Percentiles rank a stretch among this genome's conserved stretches.
Conservation (phyloP, 495 filamentous ascomycete species). For the Tuber indicum region DNA sequence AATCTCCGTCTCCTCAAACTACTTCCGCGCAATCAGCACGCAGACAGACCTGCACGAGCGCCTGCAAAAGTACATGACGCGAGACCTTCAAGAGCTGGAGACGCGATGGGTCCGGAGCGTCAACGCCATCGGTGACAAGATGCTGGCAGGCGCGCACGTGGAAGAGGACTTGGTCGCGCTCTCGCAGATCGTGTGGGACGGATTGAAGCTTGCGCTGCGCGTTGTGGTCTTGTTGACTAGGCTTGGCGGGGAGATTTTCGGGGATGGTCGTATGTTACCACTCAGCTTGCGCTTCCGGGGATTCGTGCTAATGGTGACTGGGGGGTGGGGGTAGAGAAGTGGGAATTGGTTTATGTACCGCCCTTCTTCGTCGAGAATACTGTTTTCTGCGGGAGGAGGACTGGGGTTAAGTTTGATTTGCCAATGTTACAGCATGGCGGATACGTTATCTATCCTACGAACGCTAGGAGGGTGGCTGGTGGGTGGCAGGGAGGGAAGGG, state of each 20-base stretch:
- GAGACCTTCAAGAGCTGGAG: not conserved
- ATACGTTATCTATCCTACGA: not conserved
- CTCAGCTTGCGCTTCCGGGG: not conserved
- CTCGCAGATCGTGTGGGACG: conserved; percentile 4
- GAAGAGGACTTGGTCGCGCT: not conserved
- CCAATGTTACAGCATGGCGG: not conserved
- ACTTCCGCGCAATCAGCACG: not conserved
- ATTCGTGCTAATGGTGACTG: not conserved
- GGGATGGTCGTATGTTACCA: not conserved
- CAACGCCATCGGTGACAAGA: not conserved
- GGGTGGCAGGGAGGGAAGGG: not conserved
- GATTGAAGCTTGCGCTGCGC: not conserved
- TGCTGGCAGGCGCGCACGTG: not conserved
- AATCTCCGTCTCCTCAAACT: not conserved
- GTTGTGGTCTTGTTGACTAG: not conserved
- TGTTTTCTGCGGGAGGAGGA: conserved; percentile 1
- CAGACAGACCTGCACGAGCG: not conserved
- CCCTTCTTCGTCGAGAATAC: not conserved
- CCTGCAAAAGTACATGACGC: not conserved
- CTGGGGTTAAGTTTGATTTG: not conserved
- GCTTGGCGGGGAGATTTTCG: not conserved
- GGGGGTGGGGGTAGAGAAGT: not conserved
- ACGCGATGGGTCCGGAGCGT: not conserved
- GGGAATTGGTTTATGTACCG: not conserved
- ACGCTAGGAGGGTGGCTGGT: not conserved